A percentile compares a stretch with the other conserved stretches of the same genome.
These are phyloP conservation scores for Gracilaria vermiculophylla DNA, from an alignment of 23 red algal genomes.

Conservation along the genomic window DNA sequence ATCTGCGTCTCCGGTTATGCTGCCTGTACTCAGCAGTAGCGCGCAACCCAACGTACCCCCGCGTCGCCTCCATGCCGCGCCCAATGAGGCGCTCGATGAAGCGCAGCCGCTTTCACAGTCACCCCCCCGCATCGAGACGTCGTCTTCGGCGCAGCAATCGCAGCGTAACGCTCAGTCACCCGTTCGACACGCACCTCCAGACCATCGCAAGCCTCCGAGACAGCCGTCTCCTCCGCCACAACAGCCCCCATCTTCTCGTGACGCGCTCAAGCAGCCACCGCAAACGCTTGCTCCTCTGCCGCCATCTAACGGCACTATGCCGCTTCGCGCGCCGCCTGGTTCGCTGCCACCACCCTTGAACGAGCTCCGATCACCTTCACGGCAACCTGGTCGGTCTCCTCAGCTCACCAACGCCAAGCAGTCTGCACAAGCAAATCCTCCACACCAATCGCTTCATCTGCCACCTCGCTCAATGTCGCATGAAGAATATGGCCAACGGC, in stretches of 20 bases:
- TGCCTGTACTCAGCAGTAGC: not conserved
- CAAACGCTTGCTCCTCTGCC: not conserved
- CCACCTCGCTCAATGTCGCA: not conserved
- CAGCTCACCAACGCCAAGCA: not conserved
- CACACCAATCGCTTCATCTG: not conserved
- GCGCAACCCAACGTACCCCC: not conserved
- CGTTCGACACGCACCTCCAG: not conserved
- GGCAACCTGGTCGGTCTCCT: not conserved
- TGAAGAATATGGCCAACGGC: not conserved
- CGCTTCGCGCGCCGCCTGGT: not conserved
- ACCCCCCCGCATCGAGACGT: not conserved
- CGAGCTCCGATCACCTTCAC: not conserved
- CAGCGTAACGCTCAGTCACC: not conserved
- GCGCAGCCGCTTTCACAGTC: not conserved
- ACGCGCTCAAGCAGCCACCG: not conserved
- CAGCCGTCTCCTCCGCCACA: not conserved
- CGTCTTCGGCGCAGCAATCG: not conserved
- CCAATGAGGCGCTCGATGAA: not conserved
- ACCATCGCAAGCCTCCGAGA: not conserved
- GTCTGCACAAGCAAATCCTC: not conserved
- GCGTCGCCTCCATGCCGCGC: not conserved
- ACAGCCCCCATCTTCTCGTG: not conserved
- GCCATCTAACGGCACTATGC: not conserved
- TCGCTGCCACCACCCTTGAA: not conserved
- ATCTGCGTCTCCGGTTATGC: not conserved